Percentiles rank a stretch among this genome's conserved stretches.
phyloP scores from a whole-genome alignment of 2,329 filamentous ascomycete genomes.

The Cladosporium velox region DNA sequence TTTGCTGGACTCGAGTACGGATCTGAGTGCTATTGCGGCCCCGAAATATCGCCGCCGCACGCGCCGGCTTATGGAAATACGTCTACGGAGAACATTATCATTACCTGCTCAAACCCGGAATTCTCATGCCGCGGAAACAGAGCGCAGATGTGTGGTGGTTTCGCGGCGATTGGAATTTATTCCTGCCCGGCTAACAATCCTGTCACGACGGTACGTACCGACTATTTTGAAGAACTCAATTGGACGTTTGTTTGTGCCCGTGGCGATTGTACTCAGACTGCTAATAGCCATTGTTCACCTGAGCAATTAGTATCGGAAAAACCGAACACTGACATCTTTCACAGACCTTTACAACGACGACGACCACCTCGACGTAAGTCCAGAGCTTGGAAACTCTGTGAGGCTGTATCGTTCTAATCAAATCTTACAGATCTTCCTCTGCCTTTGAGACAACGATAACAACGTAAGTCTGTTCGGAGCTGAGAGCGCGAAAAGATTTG shows the following conservation, averaged over 20 bases:
- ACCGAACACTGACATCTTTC: not conserved
- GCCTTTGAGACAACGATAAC: not conserved
- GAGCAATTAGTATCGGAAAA: not conserved
- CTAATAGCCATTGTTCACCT: not conserved
- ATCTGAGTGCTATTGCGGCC: slow-evolving; percentile 37
- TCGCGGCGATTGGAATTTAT: slow-evolving; percentile 12
- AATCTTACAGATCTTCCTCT: not conserved
- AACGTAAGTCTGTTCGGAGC: not conserved
- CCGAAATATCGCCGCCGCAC: not conserved
- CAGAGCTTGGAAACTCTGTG: not conserved
- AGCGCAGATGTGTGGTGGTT: slow-evolving; percentile 18
- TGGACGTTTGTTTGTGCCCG: not conserved
- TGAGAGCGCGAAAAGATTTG: not conserved
- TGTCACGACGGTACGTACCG: not conserved
- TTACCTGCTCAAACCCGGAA: slow-evolving; percentile 7
- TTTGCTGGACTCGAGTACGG: slow-evolving; percentile 39
- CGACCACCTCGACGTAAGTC: not conserved
- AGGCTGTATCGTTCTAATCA: not conserved
- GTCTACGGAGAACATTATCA: not conserved
- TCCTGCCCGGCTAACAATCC: slow-evolving; percentile 2
- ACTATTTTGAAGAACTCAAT: not conserved
- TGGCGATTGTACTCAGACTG: not conserved
- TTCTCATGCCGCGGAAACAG: slow-evolving; percentile 7
- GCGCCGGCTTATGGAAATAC: slow-evolving; percentile 6
- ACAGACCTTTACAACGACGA: not conserved